Evolutionary conservation across 768 basidiomycete genomes (phyloP), one percentile per base, ranked within the genome.

Genomic region (Lentinula sp.): DNA sequence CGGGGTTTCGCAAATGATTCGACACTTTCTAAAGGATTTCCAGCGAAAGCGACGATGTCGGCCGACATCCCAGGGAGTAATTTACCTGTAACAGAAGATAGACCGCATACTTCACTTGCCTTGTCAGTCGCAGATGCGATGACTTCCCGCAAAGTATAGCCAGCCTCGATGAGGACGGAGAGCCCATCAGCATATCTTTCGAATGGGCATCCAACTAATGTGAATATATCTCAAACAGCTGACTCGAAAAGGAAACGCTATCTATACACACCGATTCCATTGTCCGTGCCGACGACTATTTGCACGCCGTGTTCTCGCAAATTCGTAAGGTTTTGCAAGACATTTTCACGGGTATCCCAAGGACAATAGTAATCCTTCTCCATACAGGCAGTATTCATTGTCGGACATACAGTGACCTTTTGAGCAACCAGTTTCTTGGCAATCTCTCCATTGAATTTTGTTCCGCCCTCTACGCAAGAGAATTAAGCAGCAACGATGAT

Each of bases 111-210:
- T 39, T 53, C 51, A 23, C 46, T 51, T 16, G 59, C 59, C 39
- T 31, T 37, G 16, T 60, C 59, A 18, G 59, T 60, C n/a, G 59
- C 59, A 28, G 50, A 52, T 35, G 59, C 48, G 18, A 60, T 54
- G 49, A 60, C 18, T 42, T 60, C 50, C 11, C 59, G 31, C n/a
- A 60, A n/a, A 39, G 35, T 53, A 11, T 51, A 60, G n/a, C 59
- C 59, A 37, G 59, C 59, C 28, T 60, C 59, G 35, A 51, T 9
- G 18, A 60, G 59, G 11, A 60, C 59, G 40, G 50, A 52, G 9
- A 60, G 59, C 11, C 59, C 59, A 45, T 60, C 59, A 23, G 59
- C 59, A 37, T 60, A 60, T 51, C 59, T 48, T 21, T 60, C 59
- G 31, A 60, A 60, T 13, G 49, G 59, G 42, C 59, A 60, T 6